Conservation (phyloP, 805 yeast genomes). For the Lachancea mirantina region DNA sequence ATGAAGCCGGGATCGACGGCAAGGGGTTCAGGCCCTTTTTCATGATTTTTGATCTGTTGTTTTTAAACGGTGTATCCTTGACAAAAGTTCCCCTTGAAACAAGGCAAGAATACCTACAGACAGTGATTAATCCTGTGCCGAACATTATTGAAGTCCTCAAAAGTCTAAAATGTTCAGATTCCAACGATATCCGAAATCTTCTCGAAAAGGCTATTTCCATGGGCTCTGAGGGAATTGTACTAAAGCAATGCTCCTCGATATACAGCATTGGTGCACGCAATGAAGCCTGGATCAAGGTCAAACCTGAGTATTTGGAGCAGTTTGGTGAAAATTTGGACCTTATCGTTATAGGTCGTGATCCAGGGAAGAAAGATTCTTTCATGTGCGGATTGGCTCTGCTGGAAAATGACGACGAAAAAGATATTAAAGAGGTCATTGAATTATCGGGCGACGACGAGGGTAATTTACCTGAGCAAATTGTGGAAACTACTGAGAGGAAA, state of each 20-base stretch:
- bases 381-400: constrained; percentile 62
- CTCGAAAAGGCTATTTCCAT: constrained; percentile 50
- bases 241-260: constrained; percentile 53
- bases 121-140: constrained; percentile 38
- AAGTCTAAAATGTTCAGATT: constrained; percentile 35
- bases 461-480: neutral
- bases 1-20: constrained; percentile 32
- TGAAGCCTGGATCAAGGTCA: constrained; percentile 77
- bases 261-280: constrained; percentile 58
- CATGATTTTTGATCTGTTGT: constrained; percentile 67
- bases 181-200: constrained; percentile 48
- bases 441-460: constrained; percentile 12
- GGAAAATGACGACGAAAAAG: constrained; percentile 26
- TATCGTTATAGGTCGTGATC: constrained; percentile 68
- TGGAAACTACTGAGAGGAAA: no score
- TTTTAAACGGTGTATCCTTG: constrained; percentile 59
- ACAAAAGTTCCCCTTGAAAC: constrained; percentile 45
- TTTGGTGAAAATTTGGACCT: constrained; percentile 84
- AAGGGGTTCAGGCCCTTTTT: constrained; percentile 45
- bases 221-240: constrained; percentile 75
- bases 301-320: constrained; percentile 82
- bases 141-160: constrained; percentile 45
- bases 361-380: constrained; percentile 61
- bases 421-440: constrained; percentile 8
- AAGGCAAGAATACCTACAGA: constrained; percentile 46